Conservation (phyloP, 768 basidiomycete species). For the Boletus pseudopeckii region DNA sequence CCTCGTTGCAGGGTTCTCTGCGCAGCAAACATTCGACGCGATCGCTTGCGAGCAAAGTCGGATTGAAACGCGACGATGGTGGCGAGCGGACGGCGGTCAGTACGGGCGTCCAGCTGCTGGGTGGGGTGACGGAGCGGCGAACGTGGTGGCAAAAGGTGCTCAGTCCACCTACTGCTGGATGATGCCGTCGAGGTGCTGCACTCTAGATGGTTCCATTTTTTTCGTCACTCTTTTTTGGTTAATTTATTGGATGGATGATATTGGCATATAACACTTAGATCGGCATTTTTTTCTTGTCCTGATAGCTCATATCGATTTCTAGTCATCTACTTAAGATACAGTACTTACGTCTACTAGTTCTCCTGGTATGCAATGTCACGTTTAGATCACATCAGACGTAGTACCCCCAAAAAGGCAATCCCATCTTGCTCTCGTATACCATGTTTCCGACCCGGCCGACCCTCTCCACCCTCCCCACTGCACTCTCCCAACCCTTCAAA, state of each 20-base stretch:
- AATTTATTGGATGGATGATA: not conserved
- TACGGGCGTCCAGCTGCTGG: not conserved
- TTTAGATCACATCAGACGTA: too few relatives aligned
- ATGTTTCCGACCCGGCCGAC: conserved; percentile 25
- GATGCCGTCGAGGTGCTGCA: not conserved
- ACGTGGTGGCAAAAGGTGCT: conserved; percentile 33
- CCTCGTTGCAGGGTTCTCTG: conserved; percentile 24
- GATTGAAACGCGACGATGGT: not conserved
- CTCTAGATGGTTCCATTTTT: not conserved
- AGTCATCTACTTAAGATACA: not conserved
- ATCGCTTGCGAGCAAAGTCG: conserved; percentile 15
- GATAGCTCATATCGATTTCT: not conserved
- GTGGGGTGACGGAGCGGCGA: conserved; percentile 19
- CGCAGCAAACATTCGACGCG: conserved; percentile 17
- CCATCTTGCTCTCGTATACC: not conserved
- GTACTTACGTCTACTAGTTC: not conserved
- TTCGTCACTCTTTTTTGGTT: conserved; percentile 4
- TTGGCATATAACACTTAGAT: not conserved
- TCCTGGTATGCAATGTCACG: not conserved
- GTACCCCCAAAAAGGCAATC: conserved; percentile 3
- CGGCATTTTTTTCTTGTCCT: not conserved
- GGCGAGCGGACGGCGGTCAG: not conserved
- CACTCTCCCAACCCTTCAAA: conserved; percentile 70
- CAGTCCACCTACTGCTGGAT: conserved; percentile 11
- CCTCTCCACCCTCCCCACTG: conserved; percentile 21